Evolutionary conservation across 257 asterid species (phyloP).

Genomic region (Salvia rosmarinus): DNA sequence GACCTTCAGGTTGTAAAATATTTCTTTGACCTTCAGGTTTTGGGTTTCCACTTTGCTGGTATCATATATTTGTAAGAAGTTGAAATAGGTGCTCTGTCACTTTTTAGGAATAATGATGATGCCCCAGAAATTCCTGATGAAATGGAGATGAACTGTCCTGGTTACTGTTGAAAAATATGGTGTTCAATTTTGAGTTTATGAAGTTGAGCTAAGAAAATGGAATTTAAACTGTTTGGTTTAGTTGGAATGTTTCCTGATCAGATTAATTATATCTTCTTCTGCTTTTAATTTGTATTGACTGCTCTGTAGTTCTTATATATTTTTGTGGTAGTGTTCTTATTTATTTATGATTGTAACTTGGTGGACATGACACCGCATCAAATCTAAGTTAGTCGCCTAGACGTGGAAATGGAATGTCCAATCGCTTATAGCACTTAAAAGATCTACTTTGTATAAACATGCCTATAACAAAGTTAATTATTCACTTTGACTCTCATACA

Average conservation of each 20-base stretch:
- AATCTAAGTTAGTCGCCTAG: too few species aligned
- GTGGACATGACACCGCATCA: too few species aligned
- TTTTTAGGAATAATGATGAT: not conserved
- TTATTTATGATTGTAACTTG: not conserved
- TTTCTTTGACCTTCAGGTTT: not conserved
- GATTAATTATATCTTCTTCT: not conserved
- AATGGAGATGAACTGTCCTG: too few species aligned
- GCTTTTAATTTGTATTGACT: not conserved
- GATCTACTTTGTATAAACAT: too few species aligned
- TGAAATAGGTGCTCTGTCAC: not conserved
- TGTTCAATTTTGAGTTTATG: conserved; percentile 10
- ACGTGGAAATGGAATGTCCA: too few species aligned
- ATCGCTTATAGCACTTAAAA: too few species aligned
- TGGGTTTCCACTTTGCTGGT: conserved; percentile 8
- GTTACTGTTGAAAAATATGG: conserved; percentile 4
- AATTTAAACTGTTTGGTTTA: not conserved
- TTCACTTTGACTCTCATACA: too few species aligned
- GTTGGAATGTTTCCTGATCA: not conserved
- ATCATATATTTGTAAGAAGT: not conserved
- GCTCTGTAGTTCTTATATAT: not conserved
- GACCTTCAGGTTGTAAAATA: not conserved
- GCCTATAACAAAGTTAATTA: too few species aligned
- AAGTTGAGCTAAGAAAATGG: not conserved
- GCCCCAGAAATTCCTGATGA: not conserved
- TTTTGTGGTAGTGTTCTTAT: not conserved